These are phyloP conservation scores for Puya raimondii DNA, from an alignment of 176 grass and related monocot genomes.

Conservation along the genomic window DNA sequence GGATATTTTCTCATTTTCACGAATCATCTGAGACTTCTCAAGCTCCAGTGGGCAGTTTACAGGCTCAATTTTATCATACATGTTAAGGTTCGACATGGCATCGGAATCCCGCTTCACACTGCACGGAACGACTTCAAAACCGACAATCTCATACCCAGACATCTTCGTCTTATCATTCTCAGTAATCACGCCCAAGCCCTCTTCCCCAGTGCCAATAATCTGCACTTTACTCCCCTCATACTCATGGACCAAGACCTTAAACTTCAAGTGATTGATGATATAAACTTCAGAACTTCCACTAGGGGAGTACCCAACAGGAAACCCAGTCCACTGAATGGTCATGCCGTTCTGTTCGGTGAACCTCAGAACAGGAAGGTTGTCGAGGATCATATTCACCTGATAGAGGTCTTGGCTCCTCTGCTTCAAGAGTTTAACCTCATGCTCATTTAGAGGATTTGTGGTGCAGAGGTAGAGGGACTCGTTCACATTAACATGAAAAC, in stretches of 20 bases:
- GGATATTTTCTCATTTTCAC: slow-evolving; percentile 59
- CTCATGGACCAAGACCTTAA: slow-evolving; percentile 79
- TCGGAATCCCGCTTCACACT: slow-evolving; percentile 61
- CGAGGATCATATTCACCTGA: slow-evolving; percentile 88
- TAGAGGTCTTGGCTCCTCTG: slow-evolving; percentile 62
- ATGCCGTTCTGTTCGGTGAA: slow-evolving; percentile 77
- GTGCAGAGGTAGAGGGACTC: slow-evolving; percentile 76
- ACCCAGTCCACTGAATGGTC: slow-evolving; percentile 82
- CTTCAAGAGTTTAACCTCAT: slow-evolving; percentile 58
- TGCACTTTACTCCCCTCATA: slow-evolving; percentile 65
- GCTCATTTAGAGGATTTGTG: slow-evolving; percentile 48
- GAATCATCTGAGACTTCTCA: slow-evolving; percentile 62
- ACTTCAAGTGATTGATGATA: slow-evolving; percentile 79
- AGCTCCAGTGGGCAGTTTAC: slow-evolving; percentile 61
- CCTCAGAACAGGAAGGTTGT: slow-evolving; percentile 76
- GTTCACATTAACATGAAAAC: slow-evolving; percentile 52
- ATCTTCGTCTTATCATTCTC: slow-evolving; percentile 33
- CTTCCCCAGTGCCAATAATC: slow-evolving; percentile 64
- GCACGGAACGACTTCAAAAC: slow-evolving; percentile 73
- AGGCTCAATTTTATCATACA: slow-evolving; percentile 53
- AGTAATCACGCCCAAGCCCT: slow-evolving; percentile 64
- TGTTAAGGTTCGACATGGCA: slow-evolving; percentile 48
- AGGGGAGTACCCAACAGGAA: slow-evolving; percentile 62
- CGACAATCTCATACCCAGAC: slow-evolving; percentile 75
- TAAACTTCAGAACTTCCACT: slow-evolving; percentile 54